Conservation (phyloP, 2,329 filamentous ascomycete genomes). For the Plectosphaerella cucumerina region DNA sequence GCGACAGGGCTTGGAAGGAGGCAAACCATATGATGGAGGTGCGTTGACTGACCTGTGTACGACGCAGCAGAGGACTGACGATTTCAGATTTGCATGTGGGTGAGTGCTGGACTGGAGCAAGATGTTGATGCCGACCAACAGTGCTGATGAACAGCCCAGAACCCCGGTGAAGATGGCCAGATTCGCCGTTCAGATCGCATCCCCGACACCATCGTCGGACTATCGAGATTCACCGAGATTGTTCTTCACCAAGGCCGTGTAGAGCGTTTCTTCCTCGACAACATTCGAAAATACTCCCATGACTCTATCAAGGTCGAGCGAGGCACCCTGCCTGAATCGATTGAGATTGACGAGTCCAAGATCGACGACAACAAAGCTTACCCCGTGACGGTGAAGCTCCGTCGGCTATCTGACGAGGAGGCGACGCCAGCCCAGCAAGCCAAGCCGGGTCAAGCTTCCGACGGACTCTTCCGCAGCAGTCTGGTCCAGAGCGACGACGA, state of each 20-base stretch:
- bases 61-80: neutral
- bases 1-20: constrained; percentile 60
- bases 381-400: constrained; percentile 56
- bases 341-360: constrained; percentile 48
- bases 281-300: constrained; percentile 49
- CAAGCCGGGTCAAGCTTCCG: constrained; percentile 23
- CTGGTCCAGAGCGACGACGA: constrained; percentile 53
- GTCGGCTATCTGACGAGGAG: constrained; percentile 54
- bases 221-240: constrained; percentile 61
- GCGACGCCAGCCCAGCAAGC: constrained; percentile 34
- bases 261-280: constrained; percentile 62
- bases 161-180: constrained; percentile 54
- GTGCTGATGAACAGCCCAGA: constrained; percentile 42
- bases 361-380: constrained; percentile 48
- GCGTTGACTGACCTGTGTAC: constrained; percentile 10
- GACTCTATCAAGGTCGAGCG: constrained; percentile 50
- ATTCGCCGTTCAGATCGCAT: constrained; percentile 57
- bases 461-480: constrained; percentile 59
- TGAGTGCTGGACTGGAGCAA: no score
- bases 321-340: constrained; percentile 50
- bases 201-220: constrained; percentile 56
- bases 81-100: neutral
- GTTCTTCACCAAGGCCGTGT: constrained; percentile 69
- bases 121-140: neutral
- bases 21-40: constrained; percentile 67